phyloP scores from a whole-genome alignment of 1,284 basidiomycete genomes.

The Puccinia coronata region DNA sequence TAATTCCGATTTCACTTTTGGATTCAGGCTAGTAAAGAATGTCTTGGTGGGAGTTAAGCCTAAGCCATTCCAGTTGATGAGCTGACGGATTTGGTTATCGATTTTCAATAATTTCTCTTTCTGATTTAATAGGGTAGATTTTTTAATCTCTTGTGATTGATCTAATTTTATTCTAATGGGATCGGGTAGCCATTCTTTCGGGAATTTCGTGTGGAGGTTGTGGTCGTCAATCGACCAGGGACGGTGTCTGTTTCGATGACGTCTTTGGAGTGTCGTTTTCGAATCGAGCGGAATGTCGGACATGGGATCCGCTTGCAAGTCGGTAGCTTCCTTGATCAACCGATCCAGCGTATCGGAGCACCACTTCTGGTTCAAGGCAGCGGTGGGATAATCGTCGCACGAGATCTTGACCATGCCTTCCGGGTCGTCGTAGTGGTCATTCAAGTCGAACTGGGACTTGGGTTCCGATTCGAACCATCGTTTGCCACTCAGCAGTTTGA shows the following conservation, averaged over 20 bases:
- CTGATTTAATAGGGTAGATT: too few species aligned
- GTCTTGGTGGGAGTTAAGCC: too few species aligned
- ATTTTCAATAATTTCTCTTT: too few species aligned
- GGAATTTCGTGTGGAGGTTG: constrained; percentile 19
- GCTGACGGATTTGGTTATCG: too few species aligned
- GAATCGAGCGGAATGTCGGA: constrained; percentile 28
- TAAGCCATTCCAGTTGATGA: too few species aligned
- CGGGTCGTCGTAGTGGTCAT: constrained; percentile 23
- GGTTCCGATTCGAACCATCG: constrained; percentile 23
- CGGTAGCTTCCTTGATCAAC: constrained; percentile 16
- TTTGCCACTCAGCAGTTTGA: constrained; percentile 30
- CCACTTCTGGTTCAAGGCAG: constrained; percentile 27
- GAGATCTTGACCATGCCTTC: constrained; percentile 30
- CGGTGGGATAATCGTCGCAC: constrained; percentile 34
- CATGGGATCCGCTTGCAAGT: constrained; percentile 14
- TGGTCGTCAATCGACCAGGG: background rate
- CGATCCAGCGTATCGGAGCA: constrained; percentile 38
- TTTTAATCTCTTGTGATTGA: too few species aligned
- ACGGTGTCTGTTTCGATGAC: background rate
- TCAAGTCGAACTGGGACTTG: constrained; percentile 5
- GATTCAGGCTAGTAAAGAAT: too few species aligned
- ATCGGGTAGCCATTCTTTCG: constrained; percentile 32
- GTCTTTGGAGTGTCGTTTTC: background rate
- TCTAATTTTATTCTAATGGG: too few species aligned
- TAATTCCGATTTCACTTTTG: too few species aligned